Base-by-base conservation (phyloP, 2,329 filamentous ascomycete species). In the Penicillium sp. region DNA sequence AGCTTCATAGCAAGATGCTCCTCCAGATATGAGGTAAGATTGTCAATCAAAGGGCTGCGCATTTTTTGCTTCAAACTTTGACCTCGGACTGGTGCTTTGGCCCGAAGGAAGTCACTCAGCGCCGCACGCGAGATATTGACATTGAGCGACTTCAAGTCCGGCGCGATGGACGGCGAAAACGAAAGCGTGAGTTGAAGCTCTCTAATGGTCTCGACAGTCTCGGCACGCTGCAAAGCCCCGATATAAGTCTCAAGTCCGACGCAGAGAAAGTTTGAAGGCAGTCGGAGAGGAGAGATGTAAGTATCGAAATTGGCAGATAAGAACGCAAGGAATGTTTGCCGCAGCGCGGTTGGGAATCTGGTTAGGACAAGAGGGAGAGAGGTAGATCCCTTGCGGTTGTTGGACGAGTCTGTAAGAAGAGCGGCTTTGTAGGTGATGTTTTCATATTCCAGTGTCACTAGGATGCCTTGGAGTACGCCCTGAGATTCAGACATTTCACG, bases 281-380 rank as follows among this genome's bases (percentile, higher is more conserved):
- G 71, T 5, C 67, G 69, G 22, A 83, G 58, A 4, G 75, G 65
- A 5, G 77, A 74, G 43, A 76, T 72, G 55, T 78, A 78, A 3
- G 77, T 72, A 57, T 83, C 81, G 62, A 83, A 83, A 53, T 71
- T 77, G 1, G 76, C 70, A 5, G 73, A 68, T 13, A 83, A 62
- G 60, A 83, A 83, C 13, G 76, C 67, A 47, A 80, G 64, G 48
- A 83, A 75, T 2, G 73, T 72, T 36, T 81, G 77, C 4, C 80
- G 75, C 10, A 83, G 66, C 1, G 75, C 66, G 32, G 72, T 78
- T 2, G 81, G 80, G 64, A 82, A 77, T 54, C 78, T 78, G 3
- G 80, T 76, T 39, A 83, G 64, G 13, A 83, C 68, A 13, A 83
- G 64, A 0, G 81, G 81, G 3, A 83, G 72, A 14, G 74, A 67